phyloP scores from a whole-genome alignment of 331 rosid genomes.

The Rosa hybrid region DNA sequence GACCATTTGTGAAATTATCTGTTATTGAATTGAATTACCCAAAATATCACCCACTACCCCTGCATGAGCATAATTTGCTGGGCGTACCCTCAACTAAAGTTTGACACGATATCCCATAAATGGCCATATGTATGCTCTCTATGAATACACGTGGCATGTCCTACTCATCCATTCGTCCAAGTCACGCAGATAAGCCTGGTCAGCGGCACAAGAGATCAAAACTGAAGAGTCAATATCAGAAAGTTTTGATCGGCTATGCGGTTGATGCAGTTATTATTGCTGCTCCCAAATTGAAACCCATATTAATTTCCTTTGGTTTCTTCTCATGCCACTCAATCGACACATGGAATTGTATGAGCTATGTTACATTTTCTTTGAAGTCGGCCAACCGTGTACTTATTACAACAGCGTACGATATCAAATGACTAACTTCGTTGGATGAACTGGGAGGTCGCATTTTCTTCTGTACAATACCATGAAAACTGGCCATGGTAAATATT shows the following conservation, averaged over 20 bases:
- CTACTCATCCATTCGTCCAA: background rate
- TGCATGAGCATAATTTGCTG: no score
- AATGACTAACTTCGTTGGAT: background rate
- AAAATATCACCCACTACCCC: no score
- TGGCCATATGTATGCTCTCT: background rate
- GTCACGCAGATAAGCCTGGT: background rate
- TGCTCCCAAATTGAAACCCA: no score
- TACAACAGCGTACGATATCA: background rate
- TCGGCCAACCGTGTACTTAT: no score
- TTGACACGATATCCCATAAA: background rate
- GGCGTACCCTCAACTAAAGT: no score
- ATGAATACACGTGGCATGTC: background rate
- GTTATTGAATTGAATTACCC: no score
- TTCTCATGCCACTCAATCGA: background rate
- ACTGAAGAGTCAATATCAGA: background rate
- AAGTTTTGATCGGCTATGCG: background rate
- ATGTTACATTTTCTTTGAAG: no score
- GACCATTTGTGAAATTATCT: no score
- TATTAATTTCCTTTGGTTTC: background rate
- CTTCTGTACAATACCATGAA: background rate
- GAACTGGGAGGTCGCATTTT: background rate
- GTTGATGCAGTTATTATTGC: background rate
- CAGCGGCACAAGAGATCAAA: background rate
- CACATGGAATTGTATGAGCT: background rate
- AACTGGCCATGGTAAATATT: background rate